phyloP scores from a whole-genome alignment of 208 protist genomes.

The Crithidia expoeki region DNA sequence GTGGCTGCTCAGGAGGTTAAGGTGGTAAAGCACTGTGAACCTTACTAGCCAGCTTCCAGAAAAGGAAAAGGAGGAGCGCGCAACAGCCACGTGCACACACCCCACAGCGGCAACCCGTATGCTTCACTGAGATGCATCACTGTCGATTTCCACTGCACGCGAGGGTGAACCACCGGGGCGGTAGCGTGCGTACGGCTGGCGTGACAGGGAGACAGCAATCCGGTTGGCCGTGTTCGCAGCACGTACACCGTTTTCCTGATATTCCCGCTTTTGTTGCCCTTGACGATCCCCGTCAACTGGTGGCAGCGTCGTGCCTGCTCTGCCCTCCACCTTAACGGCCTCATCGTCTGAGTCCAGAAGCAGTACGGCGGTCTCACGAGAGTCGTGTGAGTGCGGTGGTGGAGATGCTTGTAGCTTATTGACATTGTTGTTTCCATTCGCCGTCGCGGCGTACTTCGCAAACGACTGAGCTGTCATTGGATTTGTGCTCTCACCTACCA shows the following conservation, averaged over 20 bases:
- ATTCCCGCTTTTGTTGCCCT: constrained; percentile 7
- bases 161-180: constrained; percentile 33
- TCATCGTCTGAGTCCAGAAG: constrained; percentile 34
- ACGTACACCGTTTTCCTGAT: background rate
- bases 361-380: constrained; percentile 23
- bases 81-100: background rate
- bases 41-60: too few relatives aligned
- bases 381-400: constrained; percentile 6
- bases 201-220: constrained; percentile 17
- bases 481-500: constrained; percentile 4
- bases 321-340: background rate
- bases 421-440: background rate
- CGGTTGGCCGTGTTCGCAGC: background rate
- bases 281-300: background rate
- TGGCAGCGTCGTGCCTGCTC: background rate
- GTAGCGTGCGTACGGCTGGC: constrained; percentile 34
- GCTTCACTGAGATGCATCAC: constrained; percentile 13
- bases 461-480: background rate
- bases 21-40: too few relatives aligned
- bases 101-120: background rate
- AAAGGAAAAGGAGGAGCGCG: too few relatives aligned
- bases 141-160: constrained; percentile 40
- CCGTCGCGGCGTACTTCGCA: background rate
- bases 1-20: too few relatives aligned
- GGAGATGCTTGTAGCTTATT: background rate